Base-by-base conservation (phyloP, 2,329 filamentous ascomycete genomes). In the Coleophoma cylindrospora region DNA sequence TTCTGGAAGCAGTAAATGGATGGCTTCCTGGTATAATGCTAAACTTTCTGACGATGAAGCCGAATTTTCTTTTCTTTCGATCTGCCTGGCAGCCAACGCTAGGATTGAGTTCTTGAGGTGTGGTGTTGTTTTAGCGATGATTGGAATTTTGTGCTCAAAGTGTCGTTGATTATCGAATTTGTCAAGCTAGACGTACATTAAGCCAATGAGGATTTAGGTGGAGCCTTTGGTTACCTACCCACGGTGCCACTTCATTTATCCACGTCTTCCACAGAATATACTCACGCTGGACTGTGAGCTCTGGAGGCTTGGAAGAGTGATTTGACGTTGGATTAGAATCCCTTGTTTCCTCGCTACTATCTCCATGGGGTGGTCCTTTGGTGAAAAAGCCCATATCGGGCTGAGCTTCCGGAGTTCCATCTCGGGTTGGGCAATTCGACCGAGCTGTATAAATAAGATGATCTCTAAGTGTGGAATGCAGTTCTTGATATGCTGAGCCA, bases 111-210 rank as follows among this genome's bases (percentile, higher is more conserved):
- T 76, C 4, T 71, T 66, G 0, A 80, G 63, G 45, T 76, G 70
- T 1, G 68, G 64, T 2, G 72, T 67, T 5, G 67, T 61, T 27
- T 70, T 68, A 1, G 74, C 71, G 58, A 79, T 69, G 15, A 70
- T 68, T 0, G 76, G 74, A 4, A 79, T 64, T 5, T 71, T 70
- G 7, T 72, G 69, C 17, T 72, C 71, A 53, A 79, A 79, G 27
- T 75, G 70, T 1, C 70, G 65, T 44, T 74, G 64, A 32, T 68
- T 67, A 54, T 79, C 76, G 47, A 80, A 78, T 64, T 76, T 79
- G 50, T 80, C 76, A 1, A 79, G 69, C 63, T 38, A 38, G 36
- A 38, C 13, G 11, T 38, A 10, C 27, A 7, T 27, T 27, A 27
- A 27, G 27, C 9, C 27, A 10, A 27, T 27, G 27, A 27, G 27